phyloP scores from a whole-genome alignment of 1,139 yeast species.

The Yamadazyma atmosphaerica region DNA sequence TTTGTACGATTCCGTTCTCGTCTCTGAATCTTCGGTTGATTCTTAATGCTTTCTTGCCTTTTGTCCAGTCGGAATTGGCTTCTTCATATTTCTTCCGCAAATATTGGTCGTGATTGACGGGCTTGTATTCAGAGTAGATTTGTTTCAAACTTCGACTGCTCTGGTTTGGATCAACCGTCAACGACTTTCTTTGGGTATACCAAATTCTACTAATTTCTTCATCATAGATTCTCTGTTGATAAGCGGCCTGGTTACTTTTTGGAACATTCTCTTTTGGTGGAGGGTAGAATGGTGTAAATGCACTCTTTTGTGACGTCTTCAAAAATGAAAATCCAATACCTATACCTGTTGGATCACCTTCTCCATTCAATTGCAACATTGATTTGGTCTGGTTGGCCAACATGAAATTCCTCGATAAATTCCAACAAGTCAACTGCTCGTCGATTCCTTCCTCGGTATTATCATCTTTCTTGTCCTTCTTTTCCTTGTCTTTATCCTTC shows the following conservation, averaged over 20 bases:
- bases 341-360: conserved; percentile 93
- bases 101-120: conserved; percentile 36
- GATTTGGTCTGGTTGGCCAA: conserved; percentile 96
- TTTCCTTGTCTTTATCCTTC: conserved; percentile 20
- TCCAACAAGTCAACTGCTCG: conserved; percentile 94
- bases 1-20: conserved; percentile 81
- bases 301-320: conserved; percentile 93
- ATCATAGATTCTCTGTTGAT: conserved; percentile 90
- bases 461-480: conserved; percentile 31
- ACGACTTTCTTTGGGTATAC: conserved; percentile 77
- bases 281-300: conserved; percentile 69
- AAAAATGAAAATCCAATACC: conserved; percentile 90
- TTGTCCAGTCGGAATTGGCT: conserved; percentile 24
- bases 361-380: conserved; percentile 95
- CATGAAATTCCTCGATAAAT: conserved; percentile 82
- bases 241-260: conserved; percentile 56
- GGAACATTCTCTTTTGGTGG: conserved; percentile 45
- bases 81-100: conserved; percentile 26
- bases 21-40: conserved; percentile 83
- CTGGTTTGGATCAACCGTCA: conserved; percentile 47
- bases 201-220: conserved; percentile 88
- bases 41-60: conserved; percentile 49
- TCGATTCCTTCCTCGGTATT: conserved; percentile 54
- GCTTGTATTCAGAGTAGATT: conserved; percentile 41
- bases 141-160: conserved; percentile 25